Evolutionary conservation across 2,329 filamentous ascomycete genomes (phyloP).

Genomic region (Aspergillus nomiae): DNA sequence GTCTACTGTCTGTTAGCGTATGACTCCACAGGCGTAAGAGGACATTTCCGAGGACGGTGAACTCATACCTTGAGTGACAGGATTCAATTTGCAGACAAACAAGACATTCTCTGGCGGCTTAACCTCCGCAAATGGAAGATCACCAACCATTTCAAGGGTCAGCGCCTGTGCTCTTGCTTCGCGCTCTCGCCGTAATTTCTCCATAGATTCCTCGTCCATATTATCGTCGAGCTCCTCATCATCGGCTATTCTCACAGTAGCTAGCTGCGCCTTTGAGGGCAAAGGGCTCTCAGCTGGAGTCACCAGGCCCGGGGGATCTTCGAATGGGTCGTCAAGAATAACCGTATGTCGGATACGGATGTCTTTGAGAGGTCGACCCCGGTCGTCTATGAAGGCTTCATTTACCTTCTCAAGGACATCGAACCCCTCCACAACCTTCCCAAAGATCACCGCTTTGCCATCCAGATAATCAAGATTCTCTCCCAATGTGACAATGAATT

Average conservation of each 20-base stretch:
- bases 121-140: conserved; percentile 95
- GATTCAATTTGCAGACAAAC: conserved; percentile 98
- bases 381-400: conserved; percentile 80
- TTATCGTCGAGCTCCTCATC: conserved; percentile 80
- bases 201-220: conserved; percentile 76
- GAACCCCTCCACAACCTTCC: conserved; percentile 93
- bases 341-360: conserved; percentile 93
- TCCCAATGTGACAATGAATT: conserved; percentile 90
- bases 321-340: conserved; percentile 87
- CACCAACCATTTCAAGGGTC: conserved; percentile 96
- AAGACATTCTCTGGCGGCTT: conserved; percentile 96
- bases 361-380: conserved; percentile 85
- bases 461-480: conserved; percentile 89
- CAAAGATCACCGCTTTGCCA: conserved; percentile 92
- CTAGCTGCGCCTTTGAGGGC: conserved; percentile 81
- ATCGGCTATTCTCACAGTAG: conserved; percentile 87
- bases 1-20: conserved; percentile 51
- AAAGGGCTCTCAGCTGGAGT: conserved; percentile 79
- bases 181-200: conserved; percentile 78
- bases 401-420: conserved; percentile 94
- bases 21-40: not conserved
- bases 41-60: conserved; percentile 1
- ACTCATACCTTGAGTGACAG: conserved; percentile 72
- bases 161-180: conserved; percentile 92
- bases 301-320: conserved; percentile 74